A percentile compares a stretch with the other conserved stretches of the same genome.
phyloP scores from a whole-genome alignment of 2,329 filamentous ascomycete species.

The Trichoderma hamatum region DNA sequence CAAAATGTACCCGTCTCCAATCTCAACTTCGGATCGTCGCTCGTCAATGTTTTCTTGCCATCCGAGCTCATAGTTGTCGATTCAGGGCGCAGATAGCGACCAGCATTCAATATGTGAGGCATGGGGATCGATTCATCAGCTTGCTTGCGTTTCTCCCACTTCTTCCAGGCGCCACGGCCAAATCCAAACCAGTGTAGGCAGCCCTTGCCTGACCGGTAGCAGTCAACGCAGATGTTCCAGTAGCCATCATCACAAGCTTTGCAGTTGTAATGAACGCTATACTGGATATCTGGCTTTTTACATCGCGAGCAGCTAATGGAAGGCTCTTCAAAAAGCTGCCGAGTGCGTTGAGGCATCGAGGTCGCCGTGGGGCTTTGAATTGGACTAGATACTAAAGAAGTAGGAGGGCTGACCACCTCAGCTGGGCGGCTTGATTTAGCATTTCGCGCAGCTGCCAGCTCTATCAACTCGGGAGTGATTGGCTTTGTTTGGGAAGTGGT shows the following conservation, averaged over 20 bases:
- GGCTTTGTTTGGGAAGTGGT: not conserved
- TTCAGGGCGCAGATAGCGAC: conserved; percentile 58
- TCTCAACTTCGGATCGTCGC: conserved; percentile 67
- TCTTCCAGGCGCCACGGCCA: conserved; percentile 68
- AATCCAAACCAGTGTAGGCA: conserved; percentile 91
- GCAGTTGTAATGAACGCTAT: conserved; percentile 86
- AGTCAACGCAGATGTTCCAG: conserved; percentile 79
- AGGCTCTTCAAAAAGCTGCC: conserved; percentile 67
- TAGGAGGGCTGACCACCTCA: conserved; percentile 42
- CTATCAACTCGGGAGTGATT: conserved; percentile 25
- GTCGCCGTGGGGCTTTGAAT: conserved; percentile 38
- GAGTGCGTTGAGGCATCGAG: conserved; percentile 44
- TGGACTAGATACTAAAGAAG: conserved; percentile 37
- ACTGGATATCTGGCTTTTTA: conserved; percentile 72
- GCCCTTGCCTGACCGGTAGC: conserved; percentile 75
- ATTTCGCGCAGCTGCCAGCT: conserved; percentile 31
- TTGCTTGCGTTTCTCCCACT: conserved; percentile 62
- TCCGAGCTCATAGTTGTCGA: conserved; percentile 55
- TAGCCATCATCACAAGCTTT: conserved; percentile 66
- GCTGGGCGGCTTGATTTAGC: conserved; percentile 42
- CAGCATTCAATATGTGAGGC: conserved; percentile 62
- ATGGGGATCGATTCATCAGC: conserved; percentile 46
- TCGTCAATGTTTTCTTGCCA: conserved; percentile 61
- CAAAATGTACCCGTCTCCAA: conserved; percentile 85
- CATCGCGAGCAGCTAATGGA: conserved; percentile 75